Conservation (phyloP, 192 early-diverging fungal genomes). For the Backusella westeae region DNA sequence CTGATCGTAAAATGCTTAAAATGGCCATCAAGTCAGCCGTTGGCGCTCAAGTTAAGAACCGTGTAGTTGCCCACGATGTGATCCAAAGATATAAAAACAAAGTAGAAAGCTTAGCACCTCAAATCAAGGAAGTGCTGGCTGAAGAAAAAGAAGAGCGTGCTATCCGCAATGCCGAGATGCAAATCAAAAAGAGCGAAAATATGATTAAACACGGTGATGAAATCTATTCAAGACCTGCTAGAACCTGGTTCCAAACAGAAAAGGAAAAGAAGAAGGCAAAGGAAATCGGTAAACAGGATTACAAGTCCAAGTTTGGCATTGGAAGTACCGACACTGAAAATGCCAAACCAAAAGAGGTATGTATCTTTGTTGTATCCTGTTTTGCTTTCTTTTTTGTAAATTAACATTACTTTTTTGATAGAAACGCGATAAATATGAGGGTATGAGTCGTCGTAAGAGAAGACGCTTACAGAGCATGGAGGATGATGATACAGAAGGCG, state of each 20-base stretch:
- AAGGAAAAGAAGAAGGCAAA: constrained; percentile 71
- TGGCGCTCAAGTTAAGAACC: constrained; percentile 80
- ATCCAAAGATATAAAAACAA: constrained; percentile 74
- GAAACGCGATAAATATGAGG: constrained; percentile 49
- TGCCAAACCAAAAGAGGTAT: constrained; percentile 36
- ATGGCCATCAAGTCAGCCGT: constrained; percentile 84
- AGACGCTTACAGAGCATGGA: constrained; percentile 45
- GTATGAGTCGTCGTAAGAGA: constrained; percentile 46
- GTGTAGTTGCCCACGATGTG: constrained; percentile 79
- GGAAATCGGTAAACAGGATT: constrained; percentile 32
- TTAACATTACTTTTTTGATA: constrained; percentile 2
- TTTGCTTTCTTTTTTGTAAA: neutral
- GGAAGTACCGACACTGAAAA: constrained; percentile 17
- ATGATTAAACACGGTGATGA: constrained; percentile 81
- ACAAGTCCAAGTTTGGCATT: constrained; percentile 21
- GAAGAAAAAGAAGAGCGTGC: constrained; percentile 82
- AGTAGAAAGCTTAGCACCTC: constrained; percentile 63
- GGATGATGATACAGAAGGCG: constrained; percentile 43
- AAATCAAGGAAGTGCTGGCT: constrained; percentile 64
- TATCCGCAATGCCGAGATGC: constrained; percentile 87
- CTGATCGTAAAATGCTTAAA: constrained; percentile 92
- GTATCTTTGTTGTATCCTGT: neutral
- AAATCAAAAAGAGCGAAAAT: constrained; percentile 83
- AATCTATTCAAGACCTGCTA: constrained; percentile 84
- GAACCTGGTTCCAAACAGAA: constrained; percentile 92